These are phyloP conservation scores for Gryganskiella cystojenkinii DNA, from an alignment of 192 early-diverging fungal genomes.

Conservation along the genomic window DNA sequence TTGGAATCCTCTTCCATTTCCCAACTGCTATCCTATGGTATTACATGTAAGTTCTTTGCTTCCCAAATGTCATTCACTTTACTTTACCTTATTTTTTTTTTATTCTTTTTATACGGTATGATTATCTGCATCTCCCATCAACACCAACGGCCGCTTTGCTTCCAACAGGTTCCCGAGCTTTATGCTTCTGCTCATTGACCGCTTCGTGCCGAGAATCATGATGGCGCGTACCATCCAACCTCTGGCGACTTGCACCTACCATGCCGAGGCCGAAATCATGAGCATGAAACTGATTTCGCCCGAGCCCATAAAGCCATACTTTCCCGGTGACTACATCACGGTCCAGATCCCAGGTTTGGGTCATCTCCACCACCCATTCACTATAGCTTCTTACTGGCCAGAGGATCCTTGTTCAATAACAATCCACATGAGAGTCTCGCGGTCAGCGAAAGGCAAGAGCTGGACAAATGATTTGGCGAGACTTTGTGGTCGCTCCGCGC, in stretches of 20 bases:
- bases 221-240: slow-evolving; percentile 1
- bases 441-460: not conserved
- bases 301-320: slow-evolving; percentile 23
- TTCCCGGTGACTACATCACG: slow-evolving; percentile 23
- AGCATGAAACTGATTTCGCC: slow-evolving; percentile 5
- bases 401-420: slow-evolving; percentile 29
- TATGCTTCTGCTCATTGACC: slow-evolving; percentile 8
- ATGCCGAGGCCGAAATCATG: slow-evolving; percentile 11
- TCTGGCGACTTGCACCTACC: slow-evolving; percentile 6
- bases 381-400: slow-evolving; percentile 23
- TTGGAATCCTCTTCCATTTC: slow-evolving; percentile 9
- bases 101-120: too few relatives aligned
- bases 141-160: not conserved
- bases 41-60: not conserved
- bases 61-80: too few relatives aligned
- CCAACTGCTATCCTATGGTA: slow-evolving; percentile 4
- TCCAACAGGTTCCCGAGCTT: slow-evolving; percentile 2
- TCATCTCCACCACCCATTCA: slow-evolving; percentile 12
- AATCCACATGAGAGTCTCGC: slow-evolving; percentile 8
- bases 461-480: slow-evolving; percentile 9
- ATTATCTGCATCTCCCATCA: not conserved
- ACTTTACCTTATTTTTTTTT: too few relatives aligned
- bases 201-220: slow-evolving; percentile 21
- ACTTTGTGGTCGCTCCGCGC: not conserved
- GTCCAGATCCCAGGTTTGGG: slow-evolving; percentile 4